These are phyloP conservation scores for Baorangia bicolor DNA, from an alignment of 768 basidiomycete genomes.

Conservation along the genomic window DNA sequence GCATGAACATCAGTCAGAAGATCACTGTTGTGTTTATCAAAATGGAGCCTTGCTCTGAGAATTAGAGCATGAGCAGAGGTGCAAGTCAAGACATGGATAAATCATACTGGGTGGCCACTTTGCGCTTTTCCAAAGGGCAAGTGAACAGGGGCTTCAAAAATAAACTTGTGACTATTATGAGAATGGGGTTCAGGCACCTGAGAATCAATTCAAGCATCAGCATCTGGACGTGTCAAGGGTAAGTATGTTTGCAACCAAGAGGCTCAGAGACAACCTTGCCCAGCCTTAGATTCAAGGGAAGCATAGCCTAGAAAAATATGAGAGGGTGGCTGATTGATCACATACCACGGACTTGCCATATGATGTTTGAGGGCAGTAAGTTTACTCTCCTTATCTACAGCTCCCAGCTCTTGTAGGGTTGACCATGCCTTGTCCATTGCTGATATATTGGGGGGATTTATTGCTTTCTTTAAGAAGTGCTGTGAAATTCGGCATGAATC, in stretches of 20 bases:
- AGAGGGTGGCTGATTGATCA: not conserved
- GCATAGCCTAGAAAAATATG: slow-evolving; percentile 53
- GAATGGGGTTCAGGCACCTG: slow-evolving; percentile 74
- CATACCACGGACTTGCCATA: slow-evolving; percentile 45
- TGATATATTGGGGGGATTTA: slow-evolving; percentile 76
- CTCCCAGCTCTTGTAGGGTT: slow-evolving; percentile 74
- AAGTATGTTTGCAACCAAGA: not conserved
- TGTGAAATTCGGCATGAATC: slow-evolving; percentile 23
- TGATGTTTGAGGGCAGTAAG: slow-evolving; percentile 83
- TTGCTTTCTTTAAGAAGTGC: slow-evolving; percentile 68
- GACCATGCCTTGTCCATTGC: slow-evolving; percentile 79
- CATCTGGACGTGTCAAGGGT: slow-evolving; percentile 53
- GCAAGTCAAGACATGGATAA: not conserved
- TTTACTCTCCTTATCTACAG: slow-evolving; percentile 58
- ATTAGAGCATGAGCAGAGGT: not conserved
- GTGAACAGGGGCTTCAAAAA: slow-evolving; percentile 88
- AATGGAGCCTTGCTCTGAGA: slow-evolving; percentile 67
- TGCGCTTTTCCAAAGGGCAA: slow-evolving; percentile 78
- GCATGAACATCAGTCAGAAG: slow-evolving; percentile 80
- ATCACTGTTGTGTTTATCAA: slow-evolving; percentile 74
- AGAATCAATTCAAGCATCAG: slow-evolving; percentile 83
- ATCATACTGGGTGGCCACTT: slow-evolving; percentile 70
- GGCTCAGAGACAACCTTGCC: slow-evolving; percentile 57
- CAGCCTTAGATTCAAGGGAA: slow-evolving; percentile 87
- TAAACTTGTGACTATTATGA: slow-evolving; percentile 79